phyloP scores from a whole-genome alignment of 495 filamentous ascomycete genomes.

The Penicillium roqueforti region DNA sequence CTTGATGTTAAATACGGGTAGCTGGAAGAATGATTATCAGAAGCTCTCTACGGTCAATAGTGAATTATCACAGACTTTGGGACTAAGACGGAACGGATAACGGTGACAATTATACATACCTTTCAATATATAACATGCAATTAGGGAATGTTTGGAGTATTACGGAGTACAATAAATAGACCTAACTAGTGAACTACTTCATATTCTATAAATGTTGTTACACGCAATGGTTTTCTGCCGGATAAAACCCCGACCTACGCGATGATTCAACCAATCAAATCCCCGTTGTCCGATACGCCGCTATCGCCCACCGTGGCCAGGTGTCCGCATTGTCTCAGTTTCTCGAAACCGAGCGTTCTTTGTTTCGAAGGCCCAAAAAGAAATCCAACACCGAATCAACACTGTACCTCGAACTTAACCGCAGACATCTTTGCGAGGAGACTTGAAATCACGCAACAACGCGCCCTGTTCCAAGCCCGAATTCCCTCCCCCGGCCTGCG shows the following conservation, averaged over 20 bases:
- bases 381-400: neutral
- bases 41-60: too few relatives aligned
- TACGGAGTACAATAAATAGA: too few relatives aligned
- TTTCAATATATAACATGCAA: neutral
- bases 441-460: neutral
- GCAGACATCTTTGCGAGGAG: neutral
- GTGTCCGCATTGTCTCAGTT: neutral
- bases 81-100: too few relatives aligned
- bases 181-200: too few relatives aligned
- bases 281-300: neutral
- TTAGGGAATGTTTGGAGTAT: neutral
- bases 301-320: neutral
- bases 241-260: neutral
- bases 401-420: neutral
- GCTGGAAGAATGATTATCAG: too few relatives aligned
- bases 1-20: too few relatives aligned
- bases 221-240: neutral
- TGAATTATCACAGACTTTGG: too few relatives aligned
- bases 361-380: neutral
- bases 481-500: neutral
- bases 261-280: neutral
- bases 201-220: too few relatives aligned
- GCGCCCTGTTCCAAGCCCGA: neutral
- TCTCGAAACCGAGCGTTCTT: slow-evolving; percentile 1
- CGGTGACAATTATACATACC: too few relatives aligned